Conservation (phyloP, 2,329 filamentous ascomycete genomes). For the Alternaria viburni region DNA sequence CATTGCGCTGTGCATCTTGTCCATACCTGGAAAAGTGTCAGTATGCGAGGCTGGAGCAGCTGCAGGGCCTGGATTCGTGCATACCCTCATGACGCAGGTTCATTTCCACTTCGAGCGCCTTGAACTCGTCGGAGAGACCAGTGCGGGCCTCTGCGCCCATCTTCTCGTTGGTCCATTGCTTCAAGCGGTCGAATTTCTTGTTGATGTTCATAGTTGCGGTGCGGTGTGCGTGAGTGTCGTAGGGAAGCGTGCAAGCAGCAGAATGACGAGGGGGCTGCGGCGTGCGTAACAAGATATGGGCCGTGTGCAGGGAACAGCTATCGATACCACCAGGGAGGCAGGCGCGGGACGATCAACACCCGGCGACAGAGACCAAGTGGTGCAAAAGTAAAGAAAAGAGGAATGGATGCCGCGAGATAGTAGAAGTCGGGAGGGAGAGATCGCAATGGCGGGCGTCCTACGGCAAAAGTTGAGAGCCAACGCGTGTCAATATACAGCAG, state of each 20-base stretch:
- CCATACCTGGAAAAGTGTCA: conserved; percentile 70
- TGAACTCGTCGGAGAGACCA: conserved; percentile 87
- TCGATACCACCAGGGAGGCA: conserved; percentile 25
- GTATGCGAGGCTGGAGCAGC: conserved; percentile 1
- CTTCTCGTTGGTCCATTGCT: conserved; percentile 97
- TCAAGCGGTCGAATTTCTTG: conserved; percentile 94
- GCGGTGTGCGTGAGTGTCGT: background rate
- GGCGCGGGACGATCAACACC: conserved; percentile 13
- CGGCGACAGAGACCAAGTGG: background rate
- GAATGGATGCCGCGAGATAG: background rate
- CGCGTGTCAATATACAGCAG: conserved; percentile 13
- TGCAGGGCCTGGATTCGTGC: conserved; percentile 12
- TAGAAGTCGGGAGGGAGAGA: background rate
- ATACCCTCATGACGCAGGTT: conserved; percentile 83
- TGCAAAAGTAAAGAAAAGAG: background rate
- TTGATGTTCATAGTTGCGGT: conserved; percentile 64
- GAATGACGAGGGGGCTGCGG: conserved; percentile 17
- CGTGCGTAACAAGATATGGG: conserved; percentile 20
- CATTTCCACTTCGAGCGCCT: conserved; percentile 89
- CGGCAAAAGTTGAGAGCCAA: conserved; percentile 5
- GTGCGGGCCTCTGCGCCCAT: conserved; percentile 94
- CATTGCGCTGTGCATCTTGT: conserved; percentile 86
- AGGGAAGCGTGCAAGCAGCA: conserved; percentile 6
- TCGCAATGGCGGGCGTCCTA: conserved; percentile 7
- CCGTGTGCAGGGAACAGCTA: conserved; percentile 20